phyloP scores from a whole-genome alignment of 1,139 yeast species.

The Lodderomyces metapsilosis region DNA sequence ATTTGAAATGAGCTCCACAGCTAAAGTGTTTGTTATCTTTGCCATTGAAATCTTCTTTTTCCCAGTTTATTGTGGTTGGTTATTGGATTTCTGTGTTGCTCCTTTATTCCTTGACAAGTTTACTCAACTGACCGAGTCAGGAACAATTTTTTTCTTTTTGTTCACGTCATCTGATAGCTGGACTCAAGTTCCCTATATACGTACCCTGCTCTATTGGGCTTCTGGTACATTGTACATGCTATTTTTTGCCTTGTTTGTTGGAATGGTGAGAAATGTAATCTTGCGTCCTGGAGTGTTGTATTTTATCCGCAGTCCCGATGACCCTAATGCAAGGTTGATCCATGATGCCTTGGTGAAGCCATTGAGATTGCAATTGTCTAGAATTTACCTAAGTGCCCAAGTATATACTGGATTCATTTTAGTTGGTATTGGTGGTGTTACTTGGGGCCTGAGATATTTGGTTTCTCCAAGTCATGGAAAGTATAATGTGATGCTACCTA shows the following conservation, averaged over 20 bases:
- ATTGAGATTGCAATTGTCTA: conserved; percentile 64
- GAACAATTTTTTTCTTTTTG: conserved; percentile 17
- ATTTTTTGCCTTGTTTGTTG: conserved; percentile 79
- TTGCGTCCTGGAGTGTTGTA: conserved; percentile 87
- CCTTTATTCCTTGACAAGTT: conserved; percentile 40
- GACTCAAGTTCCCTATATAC: conserved; percentile 22
- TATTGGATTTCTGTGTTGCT: conserved; percentile 66
- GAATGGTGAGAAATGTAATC: conserved; percentile 71
- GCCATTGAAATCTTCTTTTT: conserved; percentile 78
- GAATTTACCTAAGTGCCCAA: conserved; percentile 72
- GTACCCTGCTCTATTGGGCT: conserved; percentile 56
- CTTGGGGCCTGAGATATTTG: conserved; percentile 49
- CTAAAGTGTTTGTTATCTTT: conserved; percentile 74
- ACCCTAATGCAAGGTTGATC: conserved; percentile 84
- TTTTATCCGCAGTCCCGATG: conserved; percentile 92
- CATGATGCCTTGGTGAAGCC: conserved; percentile 86
- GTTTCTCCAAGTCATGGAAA: conserved; percentile 18
- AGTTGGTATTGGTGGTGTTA: conserved; percentile 70
- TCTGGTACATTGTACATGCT: conserved; percentile 87
- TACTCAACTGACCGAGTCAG: conserved; percentile 12
- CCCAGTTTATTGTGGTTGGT: conserved; percentile 83
- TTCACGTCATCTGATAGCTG: conserved; percentile 23
- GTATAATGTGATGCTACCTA: conserved; percentile 30
- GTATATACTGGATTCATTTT: conserved; percentile 75
- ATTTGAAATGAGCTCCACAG: conserved; percentile 53